phyloP scores from a whole-genome alignment of 345 rosid genomes.

The Clarkia xantiana region DNA sequence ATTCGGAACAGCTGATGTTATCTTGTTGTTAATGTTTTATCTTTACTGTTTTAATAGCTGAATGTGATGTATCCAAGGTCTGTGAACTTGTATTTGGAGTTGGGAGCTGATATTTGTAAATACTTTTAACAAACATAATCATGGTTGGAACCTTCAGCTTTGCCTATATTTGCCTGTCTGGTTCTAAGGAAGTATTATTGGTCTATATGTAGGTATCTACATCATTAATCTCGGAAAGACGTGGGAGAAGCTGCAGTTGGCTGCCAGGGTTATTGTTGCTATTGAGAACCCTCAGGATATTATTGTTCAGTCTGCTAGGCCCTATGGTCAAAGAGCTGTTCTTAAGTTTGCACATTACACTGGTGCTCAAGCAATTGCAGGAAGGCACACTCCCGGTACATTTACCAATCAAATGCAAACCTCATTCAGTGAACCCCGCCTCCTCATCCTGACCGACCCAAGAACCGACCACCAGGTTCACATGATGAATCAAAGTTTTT shows the following conservation, averaged over 20 bases:
- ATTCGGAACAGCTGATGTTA: too few species aligned
- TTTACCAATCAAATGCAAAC: slow-evolving; percentile 81
- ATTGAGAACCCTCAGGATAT: slow-evolving; percentile 75
- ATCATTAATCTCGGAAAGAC: slow-evolving; percentile 11
- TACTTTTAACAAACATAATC: too few species aligned
- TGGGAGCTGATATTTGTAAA: too few species aligned
- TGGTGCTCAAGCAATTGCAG: slow-evolving; percentile 85
- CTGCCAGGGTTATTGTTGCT: slow-evolving; percentile 66
- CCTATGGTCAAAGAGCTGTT: slow-evolving; percentile 76
- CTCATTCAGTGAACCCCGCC: slow-evolving; percentile 69
- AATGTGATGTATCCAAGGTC: too few species aligned
- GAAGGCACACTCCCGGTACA: slow-evolving; percentile 14
- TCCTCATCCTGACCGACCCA: slow-evolving; percentile 69
- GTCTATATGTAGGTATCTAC: too few species aligned
- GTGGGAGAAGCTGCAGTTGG: slow-evolving; percentile 14
- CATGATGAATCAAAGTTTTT: too few species aligned
- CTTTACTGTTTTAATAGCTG: too few species aligned
- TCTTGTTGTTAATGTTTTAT: too few species aligned
- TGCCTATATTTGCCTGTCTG: too few species aligned
- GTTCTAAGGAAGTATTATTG: too few species aligned
- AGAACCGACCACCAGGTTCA: slow-evolving; percentile 10
- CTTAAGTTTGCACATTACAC: slow-evolving; percentile 77
- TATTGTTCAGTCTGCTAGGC: slow-evolving; percentile 13
- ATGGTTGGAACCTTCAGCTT: too few species aligned
- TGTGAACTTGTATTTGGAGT: too few species aligned